These are phyloP conservation scores for Fusarium sp. DNA, from an alignment of 2,329 filamentous ascomycete genomes.

Conservation along the genomic window DNA sequence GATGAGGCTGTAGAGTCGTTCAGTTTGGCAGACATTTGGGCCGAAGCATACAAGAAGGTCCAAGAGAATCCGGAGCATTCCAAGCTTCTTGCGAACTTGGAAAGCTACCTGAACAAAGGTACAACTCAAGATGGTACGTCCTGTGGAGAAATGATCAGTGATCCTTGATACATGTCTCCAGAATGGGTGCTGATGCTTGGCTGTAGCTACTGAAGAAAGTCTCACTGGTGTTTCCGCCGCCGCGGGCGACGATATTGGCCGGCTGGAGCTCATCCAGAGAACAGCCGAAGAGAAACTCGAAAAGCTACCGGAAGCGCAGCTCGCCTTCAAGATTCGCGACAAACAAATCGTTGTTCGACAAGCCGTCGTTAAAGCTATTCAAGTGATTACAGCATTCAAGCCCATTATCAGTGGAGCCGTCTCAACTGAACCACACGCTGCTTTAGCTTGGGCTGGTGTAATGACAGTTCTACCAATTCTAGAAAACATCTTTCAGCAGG, in stretches of 20 bases:
- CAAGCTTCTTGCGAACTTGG: neutral
- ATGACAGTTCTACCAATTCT: constrained; percentile 16
- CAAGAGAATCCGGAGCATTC: neutral
- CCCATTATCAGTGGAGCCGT: constrained; percentile 4
- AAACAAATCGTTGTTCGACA: constrained; percentile 14
- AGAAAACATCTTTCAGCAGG: constrained; percentile 1
- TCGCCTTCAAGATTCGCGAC: neutral
- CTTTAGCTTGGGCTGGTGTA: constrained; percentile 19
- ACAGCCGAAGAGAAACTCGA: neutral
- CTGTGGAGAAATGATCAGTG: neutral
- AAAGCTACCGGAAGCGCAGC: neutral
- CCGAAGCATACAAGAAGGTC: neutral
- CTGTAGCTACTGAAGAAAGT: neutral
- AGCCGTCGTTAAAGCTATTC: neutral
- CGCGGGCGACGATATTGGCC: neutral
- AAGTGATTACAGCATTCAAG: constrained; percentile 18
- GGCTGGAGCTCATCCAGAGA: neutral
- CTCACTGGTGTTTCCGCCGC: neutral
- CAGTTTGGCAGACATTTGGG: neutral
- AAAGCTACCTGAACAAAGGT: neutral
- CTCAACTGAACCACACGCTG: constrained; percentile 20
- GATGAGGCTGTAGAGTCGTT: neutral
- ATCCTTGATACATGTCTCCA: no score
- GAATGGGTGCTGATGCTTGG: neutral
- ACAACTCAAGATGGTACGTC: neutral